These are phyloP conservation scores for Marasmius oreades DNA, from an alignment of 1,284 basidiomycete species.

Conservation along the genomic window DNA sequence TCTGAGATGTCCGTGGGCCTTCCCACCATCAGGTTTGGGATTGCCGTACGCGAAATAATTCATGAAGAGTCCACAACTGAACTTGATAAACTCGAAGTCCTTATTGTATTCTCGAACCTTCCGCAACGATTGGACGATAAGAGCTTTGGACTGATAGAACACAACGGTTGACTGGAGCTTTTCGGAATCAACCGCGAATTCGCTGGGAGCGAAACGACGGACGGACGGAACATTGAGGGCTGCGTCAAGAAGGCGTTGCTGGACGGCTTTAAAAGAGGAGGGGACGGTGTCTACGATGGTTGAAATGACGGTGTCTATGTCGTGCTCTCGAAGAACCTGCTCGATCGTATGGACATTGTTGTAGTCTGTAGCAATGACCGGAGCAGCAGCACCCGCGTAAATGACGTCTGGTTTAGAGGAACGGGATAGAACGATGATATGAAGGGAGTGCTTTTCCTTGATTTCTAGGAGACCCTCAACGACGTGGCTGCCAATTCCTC, in stretches of 20 bases:
- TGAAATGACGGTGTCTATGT: background rate
- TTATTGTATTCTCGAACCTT: background rate
- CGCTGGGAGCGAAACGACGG: slow-evolving; percentile 8
- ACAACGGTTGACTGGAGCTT: background rate
- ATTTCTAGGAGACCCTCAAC: background rate
- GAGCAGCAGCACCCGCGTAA: background rate
- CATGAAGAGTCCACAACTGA: slow-evolving; percentile 7
- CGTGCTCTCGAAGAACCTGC: background rate
- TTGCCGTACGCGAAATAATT: slow-evolving; percentile 10
- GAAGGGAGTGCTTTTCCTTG: background rate
- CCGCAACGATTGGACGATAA: slow-evolving; percentile 1
- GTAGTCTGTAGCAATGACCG: background rate
- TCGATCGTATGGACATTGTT: background rate
- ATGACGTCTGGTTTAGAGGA: background rate
- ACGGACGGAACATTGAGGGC: slow-evolving; percentile 3
- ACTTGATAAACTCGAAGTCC: slow-evolving; percentile 7
- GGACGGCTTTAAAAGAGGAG: background rate
- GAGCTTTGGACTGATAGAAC: background rate
- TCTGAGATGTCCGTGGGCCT: slow-evolving; percentile 10
- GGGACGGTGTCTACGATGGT: background rate
- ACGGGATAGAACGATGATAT: background rate
- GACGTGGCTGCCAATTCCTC: background rate
- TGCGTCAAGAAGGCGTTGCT: slow-evolving; percentile 6
- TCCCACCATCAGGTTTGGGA: slow-evolving; percentile 4
- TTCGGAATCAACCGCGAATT: slow-evolving; percentile 4